Evolutionary conservation across 495 filamentous ascomycete species (phyloP).

Genomic region (Staphylotrichum tortipilum): DNA sequence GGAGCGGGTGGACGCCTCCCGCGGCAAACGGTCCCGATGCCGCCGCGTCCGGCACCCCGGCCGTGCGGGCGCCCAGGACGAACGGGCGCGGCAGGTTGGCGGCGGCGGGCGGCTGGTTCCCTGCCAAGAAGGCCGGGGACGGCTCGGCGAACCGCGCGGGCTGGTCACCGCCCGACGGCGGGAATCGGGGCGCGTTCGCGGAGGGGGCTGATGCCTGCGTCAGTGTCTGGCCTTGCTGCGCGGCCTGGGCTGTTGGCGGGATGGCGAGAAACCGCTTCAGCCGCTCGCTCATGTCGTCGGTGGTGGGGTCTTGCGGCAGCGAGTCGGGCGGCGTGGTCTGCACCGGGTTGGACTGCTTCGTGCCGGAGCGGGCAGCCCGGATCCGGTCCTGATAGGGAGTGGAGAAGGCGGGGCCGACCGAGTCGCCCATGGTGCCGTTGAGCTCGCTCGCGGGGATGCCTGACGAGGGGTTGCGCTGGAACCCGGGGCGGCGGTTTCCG

Average conservation of each 20-base stretch:
- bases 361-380: slow-evolving; percentile 39
- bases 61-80: too few species aligned
- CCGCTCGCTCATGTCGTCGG: slow-evolving; percentile 20
- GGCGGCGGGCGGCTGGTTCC: too few species aligned
- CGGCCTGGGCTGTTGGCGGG: neutral
- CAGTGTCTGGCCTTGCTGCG: neutral
- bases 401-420: slow-evolving; percentile 57
- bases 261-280: slow-evolving; percentile 28
- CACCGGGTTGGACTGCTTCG: slow-evolving; percentile 16
- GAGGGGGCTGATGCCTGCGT: neutral
- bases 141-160: too few species aligned
- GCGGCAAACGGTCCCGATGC: neutral
- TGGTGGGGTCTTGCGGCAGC: slow-evolving; percentile 8
- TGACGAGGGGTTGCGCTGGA: slow-evolving; percentile 31
- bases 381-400: slow-evolving; percentile 60
- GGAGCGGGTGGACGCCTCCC: neutral
- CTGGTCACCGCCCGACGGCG: neutral
- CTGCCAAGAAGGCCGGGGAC: too few species aligned
- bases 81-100: too few species aligned
- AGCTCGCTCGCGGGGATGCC: slow-evolving; percentile 62
- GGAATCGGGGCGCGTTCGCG: neutral
- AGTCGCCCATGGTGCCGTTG: slow-evolving; percentile 43
- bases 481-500: slow-evolving; percentile 21
- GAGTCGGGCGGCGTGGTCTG: neutral
- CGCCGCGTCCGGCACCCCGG: too few species aligned